These are phyloP conservation scores for Aureobasidium sp. DNA, from an alignment of 2,329 filamentous ascomycete genomes.

Conservation along the genomic window DNA sequence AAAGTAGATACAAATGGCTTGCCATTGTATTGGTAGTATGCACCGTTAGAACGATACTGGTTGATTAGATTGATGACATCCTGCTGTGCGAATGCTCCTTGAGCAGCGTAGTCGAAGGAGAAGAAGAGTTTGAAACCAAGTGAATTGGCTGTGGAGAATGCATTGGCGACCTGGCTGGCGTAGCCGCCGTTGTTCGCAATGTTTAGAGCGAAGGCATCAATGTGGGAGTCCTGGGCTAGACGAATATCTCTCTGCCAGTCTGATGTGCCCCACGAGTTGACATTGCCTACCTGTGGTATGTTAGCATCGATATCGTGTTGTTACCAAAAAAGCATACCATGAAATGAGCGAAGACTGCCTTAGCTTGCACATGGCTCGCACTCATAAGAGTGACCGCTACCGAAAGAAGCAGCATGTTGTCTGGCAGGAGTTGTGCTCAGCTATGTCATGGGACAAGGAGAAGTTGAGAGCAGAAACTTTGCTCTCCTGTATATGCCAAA, in stretches of 20 bases:
- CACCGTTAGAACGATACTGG: constrained; percentile 38
- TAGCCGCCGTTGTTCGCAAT: constrained; percentile 31
- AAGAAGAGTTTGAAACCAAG: constrained; percentile 49
- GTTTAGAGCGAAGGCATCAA: constrained; percentile 47
- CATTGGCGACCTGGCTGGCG: constrained; percentile 27
- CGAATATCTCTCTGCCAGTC: not conserved
- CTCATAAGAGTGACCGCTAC: not conserved
- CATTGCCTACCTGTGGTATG: not conserved
- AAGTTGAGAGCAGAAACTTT: not conserved
- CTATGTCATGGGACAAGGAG: not conserved
- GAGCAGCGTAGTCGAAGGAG: constrained; percentile 51
- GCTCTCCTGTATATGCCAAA: not conserved
- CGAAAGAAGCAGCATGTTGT: not conserved
- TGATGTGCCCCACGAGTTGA: not conserved
- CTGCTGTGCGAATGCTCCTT: constrained; percentile 32
- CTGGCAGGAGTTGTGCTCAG: not conserved
- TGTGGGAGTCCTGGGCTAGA: constrained; percentile 19
- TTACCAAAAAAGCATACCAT: not conserved
- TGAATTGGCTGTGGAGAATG: constrained; percentile 35
- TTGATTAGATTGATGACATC: constrained; percentile 40
- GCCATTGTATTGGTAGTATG: constrained; percentile 44
- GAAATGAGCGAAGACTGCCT: constrained; percentile 10
- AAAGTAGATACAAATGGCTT: constrained; percentile 51
- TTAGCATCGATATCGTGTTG: not conserved
- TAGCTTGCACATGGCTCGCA: constrained; percentile 4